A percentile compares a stretch with the other conserved stretches of the same genome.
Evolutionary conservation across 495 filamentous ascomycete species (phyloP).

Genomic region (Podospora bellae-mahoneyi): DNA sequence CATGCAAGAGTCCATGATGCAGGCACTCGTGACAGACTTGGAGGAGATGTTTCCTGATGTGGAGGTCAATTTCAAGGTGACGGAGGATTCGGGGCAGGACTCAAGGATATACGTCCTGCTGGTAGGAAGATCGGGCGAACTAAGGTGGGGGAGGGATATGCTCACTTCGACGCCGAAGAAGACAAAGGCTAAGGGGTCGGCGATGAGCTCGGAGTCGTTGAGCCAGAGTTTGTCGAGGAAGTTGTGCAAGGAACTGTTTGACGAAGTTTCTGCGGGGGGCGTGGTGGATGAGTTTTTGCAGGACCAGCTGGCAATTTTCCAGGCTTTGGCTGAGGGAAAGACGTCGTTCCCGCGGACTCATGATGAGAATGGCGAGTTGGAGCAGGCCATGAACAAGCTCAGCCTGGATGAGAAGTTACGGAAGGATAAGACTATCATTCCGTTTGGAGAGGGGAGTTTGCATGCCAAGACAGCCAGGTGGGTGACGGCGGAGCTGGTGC

Average conservation of each 20-base stretch:
- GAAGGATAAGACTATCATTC: conserved; percentile 37
- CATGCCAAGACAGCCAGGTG: conserved; percentile 75
- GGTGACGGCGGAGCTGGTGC: conserved; percentile 60
- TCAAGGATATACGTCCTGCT: conserved; percentile 68
- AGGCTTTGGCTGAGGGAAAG: conserved; percentile 62
- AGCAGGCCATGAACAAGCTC: conserved; percentile 20
- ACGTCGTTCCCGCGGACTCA: conserved; percentile 38
- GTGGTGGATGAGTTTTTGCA: conserved; percentile 68
- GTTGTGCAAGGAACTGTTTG: conserved; percentile 56
- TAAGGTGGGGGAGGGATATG: conserved; percentile 65
- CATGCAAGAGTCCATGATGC: conserved; percentile 42
- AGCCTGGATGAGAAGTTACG: conserved; percentile 24
- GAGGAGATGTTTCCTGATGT: conserved; percentile 42
- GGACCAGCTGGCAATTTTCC: conserved; percentile 80
- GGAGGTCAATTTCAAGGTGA: conserved; percentile 46
- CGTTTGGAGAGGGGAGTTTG: conserved; percentile 57
- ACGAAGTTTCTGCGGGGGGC: conserved; percentile 53
- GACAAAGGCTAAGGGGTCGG: conserved; percentile 32
- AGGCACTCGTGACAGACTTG: conserved; percentile 36
- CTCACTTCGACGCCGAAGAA: conserved; percentile 53
- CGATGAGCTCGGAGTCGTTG: conserved; percentile 22
- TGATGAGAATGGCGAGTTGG: conserved; percentile 22
- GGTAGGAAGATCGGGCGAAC: conserved; percentile 61
- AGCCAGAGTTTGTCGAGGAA: conserved; percentile 41
- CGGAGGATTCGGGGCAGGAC: conserved; percentile 58